phyloP scores from a whole-genome alignment of 1,284 basidiomycete genomes.

The Puccinia coronata region DNA sequence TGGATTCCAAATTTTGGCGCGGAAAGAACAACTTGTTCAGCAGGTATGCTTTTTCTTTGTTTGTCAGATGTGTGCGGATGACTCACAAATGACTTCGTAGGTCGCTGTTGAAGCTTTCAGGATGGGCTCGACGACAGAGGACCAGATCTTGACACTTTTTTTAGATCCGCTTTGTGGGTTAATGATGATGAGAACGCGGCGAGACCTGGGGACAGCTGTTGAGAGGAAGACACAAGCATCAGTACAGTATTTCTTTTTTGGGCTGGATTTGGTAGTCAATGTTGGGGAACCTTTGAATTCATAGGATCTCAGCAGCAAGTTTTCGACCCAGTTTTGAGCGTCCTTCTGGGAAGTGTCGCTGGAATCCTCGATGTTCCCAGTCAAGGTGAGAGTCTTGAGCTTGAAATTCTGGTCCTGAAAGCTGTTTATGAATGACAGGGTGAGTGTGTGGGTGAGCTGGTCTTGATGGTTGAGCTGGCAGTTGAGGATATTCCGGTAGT shows the following conservation, averaged over 20 bases:
- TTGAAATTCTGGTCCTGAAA: neutral
- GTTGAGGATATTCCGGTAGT: slow-evolving; percentile 15
- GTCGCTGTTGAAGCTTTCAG: slow-evolving; percentile 73
- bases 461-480: slow-evolving; percentile 17
- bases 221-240: neutral
- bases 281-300: slow-evolving; percentile 6
- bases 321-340: slow-evolving; percentile 5
- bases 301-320: slow-evolving; percentile 10
- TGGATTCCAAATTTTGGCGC: no score
- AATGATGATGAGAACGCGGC: slow-evolving; percentile 66
- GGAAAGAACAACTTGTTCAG: no score
- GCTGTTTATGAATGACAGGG: neutral
- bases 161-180: slow-evolving; percentile 88
- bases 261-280: neutral
- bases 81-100: slow-evolving; percentile 66
- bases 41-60: no score
- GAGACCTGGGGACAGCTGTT: slow-evolving; percentile 13
- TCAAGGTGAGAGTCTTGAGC: slow-evolving; percentile 17
- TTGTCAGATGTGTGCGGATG: slow-evolving; percentile 26
- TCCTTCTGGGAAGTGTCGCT: neutral
- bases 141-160: slow-evolving; percentile 68
- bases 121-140: slow-evolving; percentile 74
- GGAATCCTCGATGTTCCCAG: neutral
- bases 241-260: neutral
- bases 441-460: neutral